phyloP scores from a whole-genome alignment of 768 basidiomycete genomes.

The Rhodotorula sphaerocarpa region DNA sequence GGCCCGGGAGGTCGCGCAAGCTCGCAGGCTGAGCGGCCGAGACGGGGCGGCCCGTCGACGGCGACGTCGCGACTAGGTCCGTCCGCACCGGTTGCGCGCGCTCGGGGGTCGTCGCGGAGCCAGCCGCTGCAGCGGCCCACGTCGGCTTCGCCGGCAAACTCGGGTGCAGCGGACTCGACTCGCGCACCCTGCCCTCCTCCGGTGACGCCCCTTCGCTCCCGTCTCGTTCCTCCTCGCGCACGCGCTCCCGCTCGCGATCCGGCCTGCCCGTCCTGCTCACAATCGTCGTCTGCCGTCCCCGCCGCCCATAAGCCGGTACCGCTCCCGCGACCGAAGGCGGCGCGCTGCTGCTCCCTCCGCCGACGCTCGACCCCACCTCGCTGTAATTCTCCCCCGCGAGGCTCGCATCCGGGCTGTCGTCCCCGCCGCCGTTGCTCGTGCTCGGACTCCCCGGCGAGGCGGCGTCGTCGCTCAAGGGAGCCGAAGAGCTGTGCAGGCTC shows the following conservation, averaged over 20 bases:
- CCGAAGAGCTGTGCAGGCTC: neutral
- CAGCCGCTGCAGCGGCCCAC: conserved; percentile 14
- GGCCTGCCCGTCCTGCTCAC: neutral
- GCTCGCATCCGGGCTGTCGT: conserved; percentile 1
- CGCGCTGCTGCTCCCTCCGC: conserved; percentile 5
- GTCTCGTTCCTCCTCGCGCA: neutral
- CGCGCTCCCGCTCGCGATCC: neutral
- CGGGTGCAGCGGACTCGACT: conserved; percentile 7
- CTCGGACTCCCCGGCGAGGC: conserved; percentile 1
- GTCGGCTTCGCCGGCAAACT: conserved; percentile 28
- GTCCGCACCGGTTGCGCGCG: neutral
- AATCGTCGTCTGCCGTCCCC: conserved; percentile 14
- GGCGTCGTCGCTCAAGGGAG: neutral
- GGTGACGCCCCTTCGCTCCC: too few relatives aligned
- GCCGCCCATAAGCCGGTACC: neutral
- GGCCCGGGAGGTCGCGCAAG: neutral
- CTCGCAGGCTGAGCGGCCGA: neutral
- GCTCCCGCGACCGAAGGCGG: neutral
- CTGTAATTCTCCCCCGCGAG: neutral
- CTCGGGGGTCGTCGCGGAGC: neutral
- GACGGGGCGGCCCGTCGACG: neutral
- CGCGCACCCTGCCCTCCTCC: neutral
- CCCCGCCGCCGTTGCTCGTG: neutral
- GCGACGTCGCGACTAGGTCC: too few relatives aligned
- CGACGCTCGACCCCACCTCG: neutral